Conservation (phyloP, 805 yeast genomes). For the Dipodascus geniculatus region DNA sequence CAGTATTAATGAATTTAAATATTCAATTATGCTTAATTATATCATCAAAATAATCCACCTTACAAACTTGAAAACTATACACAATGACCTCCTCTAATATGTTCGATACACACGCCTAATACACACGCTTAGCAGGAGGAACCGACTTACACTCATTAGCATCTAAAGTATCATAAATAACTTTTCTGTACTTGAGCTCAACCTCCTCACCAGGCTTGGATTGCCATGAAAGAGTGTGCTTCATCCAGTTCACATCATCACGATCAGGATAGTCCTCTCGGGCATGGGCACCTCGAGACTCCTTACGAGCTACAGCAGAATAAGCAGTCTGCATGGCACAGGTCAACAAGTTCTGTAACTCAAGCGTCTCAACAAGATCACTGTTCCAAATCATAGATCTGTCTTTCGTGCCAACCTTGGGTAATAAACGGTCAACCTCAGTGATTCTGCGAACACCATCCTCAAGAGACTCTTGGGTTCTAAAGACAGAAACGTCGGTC, state of each 20-base stretch:
- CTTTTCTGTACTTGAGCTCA: slow-evolving; percentile 72
- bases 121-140: slow-evolving; percentile 94
- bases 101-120: slow-evolving; percentile 45
- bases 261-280: slow-evolving; percentile 95
- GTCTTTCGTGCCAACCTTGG: slow-evolving; percentile 76
- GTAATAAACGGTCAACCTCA: slow-evolving; percentile 62
- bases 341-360: slow-evolving; percentile 89
- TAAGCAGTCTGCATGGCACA: slow-evolving; percentile 94
- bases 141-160: slow-evolving; percentile 88
- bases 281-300: slow-evolving; percentile 99
- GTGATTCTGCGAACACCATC: slow-evolving; percentile 77
- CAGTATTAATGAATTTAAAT: no score
- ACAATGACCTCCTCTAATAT: background rate
- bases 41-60: background rate
- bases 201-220: slow-evolving; percentile 55
- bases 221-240: slow-evolving; percentile 94
- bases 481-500: slow-evolving; percentile 91
- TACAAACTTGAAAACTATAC: background rate
- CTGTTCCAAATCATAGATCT: slow-evolving; percentile 99
- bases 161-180: slow-evolving; percentile 74
- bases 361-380: slow-evolving; percentile 91
- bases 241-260: slow-evolving; percentile 96
- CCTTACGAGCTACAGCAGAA: slow-evolving; percentile 90
- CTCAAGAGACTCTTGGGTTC: slow-evolving; percentile 84
- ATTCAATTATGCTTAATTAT: background rate